Base-by-base conservation (phyloP, 805 yeast genomes). In the Metschnikowia proteae region DNA sequence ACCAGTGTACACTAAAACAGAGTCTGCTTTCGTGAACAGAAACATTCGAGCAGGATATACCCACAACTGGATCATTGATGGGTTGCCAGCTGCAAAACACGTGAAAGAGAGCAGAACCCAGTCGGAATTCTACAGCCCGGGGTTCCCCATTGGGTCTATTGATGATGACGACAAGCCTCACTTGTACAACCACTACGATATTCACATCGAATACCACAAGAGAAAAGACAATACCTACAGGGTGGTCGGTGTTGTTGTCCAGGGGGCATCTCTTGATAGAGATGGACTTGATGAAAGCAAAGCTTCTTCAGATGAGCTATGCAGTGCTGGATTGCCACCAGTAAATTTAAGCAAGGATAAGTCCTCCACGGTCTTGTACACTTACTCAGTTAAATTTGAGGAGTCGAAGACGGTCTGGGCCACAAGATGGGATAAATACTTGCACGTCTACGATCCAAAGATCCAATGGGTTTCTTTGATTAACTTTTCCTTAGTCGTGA, bases 381-480 rank as follows among this genome's bases (percentile, higher is more conserved):
- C 96, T n/a, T 94, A 94, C 68, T 83, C 94, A 2, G 94, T 92
- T 17, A 70, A 64, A 32, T 94, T 92, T 76, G 65, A 70, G 22
- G 79, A 78, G 47, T 84, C 92, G 6, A 75, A 73, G 5, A 87
- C 94, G 2, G 81, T 83, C 3, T 94, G 98, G 98, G 98, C 97
- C 31, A 92, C 98, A 2, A 83, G 99, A 71, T 94, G 99, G 99
- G 99, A 94, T 67, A 88, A 89, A 67, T 94, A 94, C 65, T 75
- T 94, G 60, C 95, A 88, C 59, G 94, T 87, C 25, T 86, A 84
- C 64, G 96, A 88, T 63, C 95, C 97, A 49, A 85, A 86, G 63
- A 87, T 94, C 58, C 97, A 94, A 71, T 92, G 98, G 97, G 88
- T 90, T 60, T 89, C 97, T 1, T 79, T 94, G 59, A 71, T 90